Conservation (phyloP, 441 rosid species). For the Croton laevigatus region DNA sequence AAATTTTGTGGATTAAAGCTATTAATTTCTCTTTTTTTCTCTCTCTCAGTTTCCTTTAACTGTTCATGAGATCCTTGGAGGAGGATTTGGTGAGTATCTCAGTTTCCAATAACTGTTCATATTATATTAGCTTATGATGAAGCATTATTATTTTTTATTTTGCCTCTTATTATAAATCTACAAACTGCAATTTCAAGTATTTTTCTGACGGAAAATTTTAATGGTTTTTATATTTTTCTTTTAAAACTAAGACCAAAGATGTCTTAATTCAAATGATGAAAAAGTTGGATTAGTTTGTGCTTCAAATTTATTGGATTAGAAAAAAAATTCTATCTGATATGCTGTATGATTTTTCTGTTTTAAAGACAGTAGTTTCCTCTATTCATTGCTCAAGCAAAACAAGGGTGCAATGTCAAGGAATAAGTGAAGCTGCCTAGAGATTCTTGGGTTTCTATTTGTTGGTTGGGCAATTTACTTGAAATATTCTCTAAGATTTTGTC, state of each 20-base stretch:
- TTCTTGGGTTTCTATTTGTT: background rate
- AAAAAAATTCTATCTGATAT: background rate
- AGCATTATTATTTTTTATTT: background rate
- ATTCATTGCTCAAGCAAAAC: background rate
- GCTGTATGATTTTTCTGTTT: background rate
- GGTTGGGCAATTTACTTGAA: no score
- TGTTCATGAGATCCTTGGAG: conserved; percentile 79
- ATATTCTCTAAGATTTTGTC: no score
- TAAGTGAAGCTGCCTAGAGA: background rate
- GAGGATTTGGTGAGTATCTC: conserved; percentile 67
- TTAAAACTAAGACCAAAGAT: background rate
- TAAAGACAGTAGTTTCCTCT: background rate
- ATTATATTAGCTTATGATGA: background rate
- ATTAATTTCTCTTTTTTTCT: background rate
- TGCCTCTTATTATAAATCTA: background rate
- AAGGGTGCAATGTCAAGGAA: background rate
- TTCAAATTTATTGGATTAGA: background rate
- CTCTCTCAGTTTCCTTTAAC: conserved; percentile 10
- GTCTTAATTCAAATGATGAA: background rate
- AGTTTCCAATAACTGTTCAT: no score
- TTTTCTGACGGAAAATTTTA: background rate
- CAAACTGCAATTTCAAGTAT: background rate
- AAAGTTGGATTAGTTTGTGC: background rate
- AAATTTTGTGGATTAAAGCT: background rate
- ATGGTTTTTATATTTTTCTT: background rate